phyloP scores from a whole-genome alignment of 2,329 filamentous ascomycete species.

The Huntiella abstrusa region DNA sequence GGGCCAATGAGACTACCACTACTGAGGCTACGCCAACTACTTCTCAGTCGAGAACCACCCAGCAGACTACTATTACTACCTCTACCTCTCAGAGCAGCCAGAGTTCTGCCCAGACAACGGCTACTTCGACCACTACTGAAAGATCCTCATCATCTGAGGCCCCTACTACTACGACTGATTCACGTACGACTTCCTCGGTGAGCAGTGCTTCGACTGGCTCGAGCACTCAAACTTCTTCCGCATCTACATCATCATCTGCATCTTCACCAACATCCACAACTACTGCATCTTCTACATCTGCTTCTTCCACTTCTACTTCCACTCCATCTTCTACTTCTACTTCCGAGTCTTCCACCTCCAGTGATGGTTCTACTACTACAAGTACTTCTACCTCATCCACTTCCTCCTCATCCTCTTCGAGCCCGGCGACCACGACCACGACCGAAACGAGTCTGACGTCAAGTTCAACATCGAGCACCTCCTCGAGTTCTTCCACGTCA shows the following conservation, averaged over 20 bases:
- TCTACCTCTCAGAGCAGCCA: neutral
- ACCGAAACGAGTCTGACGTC: neutral
- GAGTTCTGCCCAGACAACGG: neutral
- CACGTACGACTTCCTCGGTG: conserved; percentile 10
- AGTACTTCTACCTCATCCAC: neutral
- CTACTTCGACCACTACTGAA: neutral
- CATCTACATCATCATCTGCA: conserved; percentile 6
- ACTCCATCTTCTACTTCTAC: conserved; percentile 11
- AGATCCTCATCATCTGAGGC: conserved; percentile 14
- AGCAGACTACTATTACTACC: neutral
- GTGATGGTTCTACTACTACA: neutral
- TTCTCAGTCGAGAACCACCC: neutral
- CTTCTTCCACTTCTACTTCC: conserved; percentile 11
- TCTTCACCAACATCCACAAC: conserved; percentile 15
- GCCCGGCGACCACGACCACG: neutral
- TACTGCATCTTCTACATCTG: conserved; percentile 14
- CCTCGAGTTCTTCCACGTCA: neutral
- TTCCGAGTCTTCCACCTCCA: conserved; percentile 1
- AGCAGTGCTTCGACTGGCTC: conserved; percentile 6
- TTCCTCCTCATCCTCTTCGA: neutral
- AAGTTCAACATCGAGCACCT: neutral
- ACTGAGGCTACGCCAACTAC: too few relatives aligned
- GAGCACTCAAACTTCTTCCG: conserved; percentile 7
- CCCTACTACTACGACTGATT: conserved; percentile 12
- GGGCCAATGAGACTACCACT: too few relatives aligned